phyloP scores from a whole-genome alignment of 148 eudicot genomes.

The Agrostemma githago region DNA sequence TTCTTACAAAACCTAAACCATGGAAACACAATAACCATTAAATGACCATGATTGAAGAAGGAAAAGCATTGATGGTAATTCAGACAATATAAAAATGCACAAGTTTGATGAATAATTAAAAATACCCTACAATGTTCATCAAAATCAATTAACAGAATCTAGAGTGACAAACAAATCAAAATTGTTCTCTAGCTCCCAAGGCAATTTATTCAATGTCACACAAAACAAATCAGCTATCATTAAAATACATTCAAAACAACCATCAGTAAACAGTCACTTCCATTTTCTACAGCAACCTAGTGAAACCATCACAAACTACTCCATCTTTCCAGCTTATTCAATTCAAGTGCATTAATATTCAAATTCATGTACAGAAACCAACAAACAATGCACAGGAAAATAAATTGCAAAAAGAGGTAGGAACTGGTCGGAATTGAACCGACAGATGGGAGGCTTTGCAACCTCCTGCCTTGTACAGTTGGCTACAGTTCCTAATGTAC shows the following conservation, averaged over 20 bases:
- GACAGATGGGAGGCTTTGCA: neutral
- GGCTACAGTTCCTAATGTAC: constrained; percentile 5
- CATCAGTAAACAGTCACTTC: no score
- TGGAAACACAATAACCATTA: neutral
- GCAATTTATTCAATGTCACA: no score
- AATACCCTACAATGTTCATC: neutral
- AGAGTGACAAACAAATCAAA: no score
- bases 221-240: no score
- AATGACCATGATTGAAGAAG: neutral
- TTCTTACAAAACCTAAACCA: neutral
- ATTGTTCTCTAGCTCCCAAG: no score
- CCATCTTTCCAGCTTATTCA: neutral
- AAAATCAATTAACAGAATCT: no score
- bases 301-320: neutral
- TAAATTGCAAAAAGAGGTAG: neutral
- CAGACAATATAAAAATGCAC: neutral
- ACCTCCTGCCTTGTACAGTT: constrained; percentile 7
- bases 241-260: neutral
- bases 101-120: neutral
- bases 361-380: neutral
- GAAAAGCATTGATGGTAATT: neutral
- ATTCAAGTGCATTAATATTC: neutral
- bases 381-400: neutral
- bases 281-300: no score
- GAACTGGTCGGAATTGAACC: constrained; percentile 18